Evolutionary conservation across 2,329 filamentous ascomycete genomes (phyloP), one percentile per base, ranked within the genome.

Genomic region (Alternaria arborescens): DNA sequence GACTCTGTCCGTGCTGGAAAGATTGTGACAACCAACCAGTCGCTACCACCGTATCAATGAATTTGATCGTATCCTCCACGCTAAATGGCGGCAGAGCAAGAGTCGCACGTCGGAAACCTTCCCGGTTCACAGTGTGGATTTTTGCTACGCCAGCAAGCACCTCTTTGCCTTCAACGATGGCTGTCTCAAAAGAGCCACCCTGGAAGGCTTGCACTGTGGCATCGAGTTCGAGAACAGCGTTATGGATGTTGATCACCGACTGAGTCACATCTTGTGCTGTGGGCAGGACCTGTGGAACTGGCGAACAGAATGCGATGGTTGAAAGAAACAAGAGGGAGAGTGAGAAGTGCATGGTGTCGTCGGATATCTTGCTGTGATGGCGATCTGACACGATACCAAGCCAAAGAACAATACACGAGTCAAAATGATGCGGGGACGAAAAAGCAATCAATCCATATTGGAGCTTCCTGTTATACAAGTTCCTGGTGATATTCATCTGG

Each of bases 111-210:
- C 48, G 18, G 36, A 62, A 67, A 1, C 65, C 67, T 4, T 61
- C 60, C 8, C 67, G 61, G 42, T 70, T 70, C 16, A 66, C 67
- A 4, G 10, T 5, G n/a, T 70, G 65, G 26, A 70, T 65, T 10
- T 69, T 54, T 3, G 64, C 66, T n/a, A 69, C 61, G 36, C 64
- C 66, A 2, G 61, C 46, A 1, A 70, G 51, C 2, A 69, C 57
- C 2, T 63, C 60, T 24, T 58, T 67, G 24, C 64, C 62, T 34
- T 63, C 60, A 3, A 70, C 60, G 5, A 68, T 51, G 5, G 62
- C 62, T 0, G 61, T 65, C 1, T 54, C 59, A 12, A 67, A 48
- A 0, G 58, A 40, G 0, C 48, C 38, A 20, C 66, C 66, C 3
- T 52, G 30, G 43, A 61, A 66, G 0, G 52, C 14, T 42, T 53